phyloP scores from a whole-genome alignment of 352 stramenopile genomes.

The Phytopythium cucurbitacearum region DNA sequence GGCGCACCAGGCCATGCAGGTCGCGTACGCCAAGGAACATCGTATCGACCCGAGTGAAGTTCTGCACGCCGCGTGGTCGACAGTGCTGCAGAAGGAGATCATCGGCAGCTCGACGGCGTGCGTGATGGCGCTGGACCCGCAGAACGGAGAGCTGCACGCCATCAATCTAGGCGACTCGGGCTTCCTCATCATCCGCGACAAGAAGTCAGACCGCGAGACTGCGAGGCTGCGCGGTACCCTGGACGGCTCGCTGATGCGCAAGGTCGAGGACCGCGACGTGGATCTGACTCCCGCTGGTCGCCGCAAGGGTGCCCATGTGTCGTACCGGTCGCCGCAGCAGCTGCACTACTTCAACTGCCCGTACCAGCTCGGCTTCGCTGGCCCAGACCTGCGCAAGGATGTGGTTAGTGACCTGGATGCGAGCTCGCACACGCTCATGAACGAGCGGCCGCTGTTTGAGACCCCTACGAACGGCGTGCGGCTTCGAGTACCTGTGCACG shows the following conservation, averaged over 20 bases:
- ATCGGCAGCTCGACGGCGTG: slow-evolving; percentile 92
- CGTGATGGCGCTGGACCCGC: slow-evolving; percentile 89
- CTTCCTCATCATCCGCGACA: slow-evolving; percentile 80
- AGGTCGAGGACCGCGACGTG: slow-evolving; percentile 59
- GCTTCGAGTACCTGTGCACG: slow-evolving; percentile 90
- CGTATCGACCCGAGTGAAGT: slow-evolving; percentile 59
- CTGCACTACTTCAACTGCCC: slow-evolving; percentile 97
- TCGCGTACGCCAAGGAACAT: slow-evolving; percentile 58
- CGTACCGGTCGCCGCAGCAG: slow-evolving; percentile 95
- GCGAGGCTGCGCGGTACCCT: slow-evolving; percentile 62
- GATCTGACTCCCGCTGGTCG: slow-evolving; percentile 64
- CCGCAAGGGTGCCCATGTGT: slow-evolving; percentile 73
- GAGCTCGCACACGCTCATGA: slow-evolving; percentile 43
- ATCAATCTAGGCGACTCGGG: slow-evolving; percentile 94
- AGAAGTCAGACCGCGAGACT: slow-evolving; percentile 61
- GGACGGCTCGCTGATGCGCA: slow-evolving; percentile 67
- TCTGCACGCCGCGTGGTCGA: slow-evolving; percentile 67
- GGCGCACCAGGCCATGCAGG: slow-evolving; percentile 54
- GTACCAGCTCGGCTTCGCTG: slow-evolving; percentile 86
- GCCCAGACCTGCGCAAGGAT: slow-evolving; percentile 37
- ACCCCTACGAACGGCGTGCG: slow-evolving; percentile 87
- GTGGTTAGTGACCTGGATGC: slow-evolving; percentile 44
- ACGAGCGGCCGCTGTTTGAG: slow-evolving; percentile 89
- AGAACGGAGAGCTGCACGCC: slow-evolving; percentile 91
- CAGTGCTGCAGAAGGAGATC: slow-evolving; percentile 88